These are phyloP conservation scores for Megacollybia marginata DNA, from an alignment of 768 basidiomycete genomes.

Conservation along the genomic window DNA sequence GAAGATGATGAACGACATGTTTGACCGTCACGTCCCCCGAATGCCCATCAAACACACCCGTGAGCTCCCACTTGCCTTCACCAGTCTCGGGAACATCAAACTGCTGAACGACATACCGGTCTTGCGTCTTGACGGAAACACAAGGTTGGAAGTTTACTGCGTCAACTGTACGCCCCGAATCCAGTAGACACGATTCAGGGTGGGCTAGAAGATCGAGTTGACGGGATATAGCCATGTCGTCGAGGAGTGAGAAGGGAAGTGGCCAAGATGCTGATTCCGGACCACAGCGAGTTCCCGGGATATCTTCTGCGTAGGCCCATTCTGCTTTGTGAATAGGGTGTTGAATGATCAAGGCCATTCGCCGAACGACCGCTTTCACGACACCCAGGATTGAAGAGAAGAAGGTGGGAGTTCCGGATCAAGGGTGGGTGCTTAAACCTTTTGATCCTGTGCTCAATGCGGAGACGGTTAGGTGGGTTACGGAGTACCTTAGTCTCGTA, in stretches of 20 bases:
- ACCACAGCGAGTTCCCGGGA: conserved; percentile 53
- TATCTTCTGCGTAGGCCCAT: conserved; percentile 52
- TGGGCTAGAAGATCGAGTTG: conserved; percentile 43
- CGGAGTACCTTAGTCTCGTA: too few species aligned
- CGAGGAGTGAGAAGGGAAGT: conserved; percentile 44
- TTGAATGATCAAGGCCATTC: too few species aligned
- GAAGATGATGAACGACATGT: conserved; percentile 60
- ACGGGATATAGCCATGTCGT: conserved; percentile 45
- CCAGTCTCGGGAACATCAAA: conserved; percentile 49
- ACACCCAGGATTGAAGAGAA: too few species aligned
- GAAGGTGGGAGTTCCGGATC: too few species aligned
- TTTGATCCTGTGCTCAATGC: too few species aligned
- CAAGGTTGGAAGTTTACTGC: conserved; percentile 66
- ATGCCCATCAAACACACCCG: conserved; percentile 69
- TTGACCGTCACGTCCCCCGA: conserved; percentile 64
- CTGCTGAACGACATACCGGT: conserved; percentile 53
- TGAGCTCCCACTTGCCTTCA: conserved; percentile 48
- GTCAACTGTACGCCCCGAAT: conserved; percentile 37
- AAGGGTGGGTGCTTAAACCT: too few species aligned
- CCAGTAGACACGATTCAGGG: conserved; percentile 37
- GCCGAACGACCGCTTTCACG: too few species aligned
- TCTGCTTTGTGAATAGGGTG: neutral
- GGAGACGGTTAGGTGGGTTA: too few species aligned
- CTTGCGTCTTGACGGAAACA: conserved; percentile 45
- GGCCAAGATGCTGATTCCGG: conserved; percentile 66